These are phyloP conservation scores for Ambrosiella beaveri DNA, from an alignment of 2,329 filamentous ascomycete species.

Conservation along the genomic window DNA sequence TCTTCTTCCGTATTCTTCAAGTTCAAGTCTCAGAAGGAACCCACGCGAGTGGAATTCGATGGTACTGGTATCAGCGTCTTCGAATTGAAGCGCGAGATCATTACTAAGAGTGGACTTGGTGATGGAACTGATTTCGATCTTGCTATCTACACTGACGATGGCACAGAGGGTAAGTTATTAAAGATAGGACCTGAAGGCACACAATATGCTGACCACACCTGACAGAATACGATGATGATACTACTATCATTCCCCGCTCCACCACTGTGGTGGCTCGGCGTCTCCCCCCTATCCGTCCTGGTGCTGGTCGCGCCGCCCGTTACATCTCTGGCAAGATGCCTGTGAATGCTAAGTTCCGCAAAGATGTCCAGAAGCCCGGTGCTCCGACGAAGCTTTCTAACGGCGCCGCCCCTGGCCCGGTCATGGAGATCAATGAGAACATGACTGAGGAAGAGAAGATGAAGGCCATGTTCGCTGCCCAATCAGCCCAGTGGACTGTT, in stretches of 20 bases:
- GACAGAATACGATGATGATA: conserved; percentile 91
- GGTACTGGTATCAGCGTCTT: conserved; percentile 96
- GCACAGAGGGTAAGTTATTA: conserved; percentile 56
- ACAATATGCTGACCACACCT: conserved; percentile 16
- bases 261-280: conserved; percentile 84
- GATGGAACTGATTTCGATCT: conserved; percentile 95
- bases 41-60: conserved; percentile 86
- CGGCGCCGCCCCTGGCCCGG: conserved; percentile 34
- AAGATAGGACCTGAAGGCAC: background rate
- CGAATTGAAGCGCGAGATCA: conserved; percentile 97
- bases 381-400: conserved; percentile 53
- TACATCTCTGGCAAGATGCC: conserved; percentile 97
- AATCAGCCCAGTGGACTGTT: conserved; percentile 80
- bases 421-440: conserved; percentile 53
- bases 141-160: conserved; percentile 83
- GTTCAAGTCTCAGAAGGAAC: conserved; percentile 97
- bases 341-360: conserved; percentile 11
- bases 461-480: conserved; percentile 76
- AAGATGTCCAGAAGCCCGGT: conserved; percentile 57
- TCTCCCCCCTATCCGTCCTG: conserved; percentile 65
- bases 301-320: conserved; percentile 76
- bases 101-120: conserved; percentile 79
- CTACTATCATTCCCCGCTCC: conserved; percentile 87
- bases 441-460: conserved; percentile 91
- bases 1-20: conserved; percentile 98